Evolutionary conservation across 1,284 basidiomycete genomes (phyloP), one percentile per base, ranked within the genome.

Genomic region (Phlebopus sp.): DNA sequence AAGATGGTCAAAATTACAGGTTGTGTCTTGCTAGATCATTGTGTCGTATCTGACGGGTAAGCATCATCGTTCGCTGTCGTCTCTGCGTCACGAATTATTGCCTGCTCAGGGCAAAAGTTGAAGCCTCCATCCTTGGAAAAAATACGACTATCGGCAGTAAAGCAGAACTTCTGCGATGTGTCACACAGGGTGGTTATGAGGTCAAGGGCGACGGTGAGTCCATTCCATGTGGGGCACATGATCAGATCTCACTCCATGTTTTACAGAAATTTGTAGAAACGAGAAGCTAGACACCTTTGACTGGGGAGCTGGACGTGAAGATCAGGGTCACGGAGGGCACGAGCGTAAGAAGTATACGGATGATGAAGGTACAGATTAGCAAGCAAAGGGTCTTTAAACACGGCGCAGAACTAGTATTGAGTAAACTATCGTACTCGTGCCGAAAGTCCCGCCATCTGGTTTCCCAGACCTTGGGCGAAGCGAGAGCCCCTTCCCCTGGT

Each of bases 21-120:
- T n/a, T 94, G 89, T 58, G 81, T 98, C 10, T 66, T 99, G 23
- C 79, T 97, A 65, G 95, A 97, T 62, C 90, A 93, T 59, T 95
- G 93, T 56, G 77, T 87, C 3, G 75, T 99, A 21, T 90, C 79
- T 23, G 92, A 96, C 53, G 90, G 90, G 90, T 90, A 54, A 62
- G 83, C 61, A 15, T 3, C 4, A 9, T 30, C 18, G 4, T n/a
- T 8, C 3, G 6, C 2, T 30, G 25, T 23, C 14, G 25, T 23
- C 14, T 34, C 19, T 8, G 21, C 25, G 27, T 23, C n/a, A n/a
- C n/a, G n/a, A n/a, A 13, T 34, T 13, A 25, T 37, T 32, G 46
- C 49, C 42, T 29, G 49, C 38, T 14, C 57, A 96, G 93, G 8
- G 92, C 86, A 14, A 93, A 92, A 64, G 71, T 99, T 5, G 96